These are phyloP conservation scores for Metrosideros polymorpha DNA, from an alignment of 441 rosid genomes.

Conservation along the genomic window DNA sequence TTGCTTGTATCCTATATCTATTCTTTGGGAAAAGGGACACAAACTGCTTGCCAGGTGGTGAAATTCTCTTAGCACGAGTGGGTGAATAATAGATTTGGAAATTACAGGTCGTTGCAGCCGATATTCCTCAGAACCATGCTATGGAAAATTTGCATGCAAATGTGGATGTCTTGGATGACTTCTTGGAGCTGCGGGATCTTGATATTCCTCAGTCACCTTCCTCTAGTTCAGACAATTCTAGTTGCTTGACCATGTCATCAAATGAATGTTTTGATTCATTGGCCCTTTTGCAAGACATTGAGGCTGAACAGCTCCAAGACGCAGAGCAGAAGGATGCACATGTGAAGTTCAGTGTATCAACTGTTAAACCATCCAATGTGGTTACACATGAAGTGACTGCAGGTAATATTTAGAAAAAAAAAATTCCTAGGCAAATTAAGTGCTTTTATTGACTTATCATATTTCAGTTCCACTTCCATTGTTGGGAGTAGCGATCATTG, in stretches of 20 bases:
- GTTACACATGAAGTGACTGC: constrained; percentile 18
- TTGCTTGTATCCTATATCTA: background rate
- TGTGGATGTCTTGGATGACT: constrained; percentile 20
- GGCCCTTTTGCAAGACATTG: constrained; percentile 30
- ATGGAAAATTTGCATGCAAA: constrained; percentile 5
- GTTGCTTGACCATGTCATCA: constrained; percentile 38
- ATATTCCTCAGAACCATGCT: constrained; percentile 6
- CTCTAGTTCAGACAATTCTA: constrained; percentile 51
- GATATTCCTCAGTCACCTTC: constrained; percentile 23
- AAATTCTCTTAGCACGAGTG: background rate
- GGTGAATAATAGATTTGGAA: background rate
- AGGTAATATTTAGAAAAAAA: constrained; percentile 15
- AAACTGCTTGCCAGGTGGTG: background rate
- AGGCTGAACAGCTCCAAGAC: constrained; percentile 7
- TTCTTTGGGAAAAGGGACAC: background rate
- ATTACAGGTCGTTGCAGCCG: constrained; percentile 5
- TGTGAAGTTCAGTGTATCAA: constrained; percentile 14
- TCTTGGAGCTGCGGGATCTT: constrained; percentile 43
- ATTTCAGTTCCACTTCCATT: background rate
- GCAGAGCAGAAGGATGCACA: background rate
- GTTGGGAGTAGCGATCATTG: background rate
- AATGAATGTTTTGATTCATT: constrained; percentile 31
- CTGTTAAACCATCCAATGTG: constrained; percentile 12
- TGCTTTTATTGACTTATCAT: background rate
- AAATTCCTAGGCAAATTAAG: background rate